Base-by-base conservation (phyloP, 2,329 filamentous ascomycete species). In the Biscogniauxia marginata region DNA sequence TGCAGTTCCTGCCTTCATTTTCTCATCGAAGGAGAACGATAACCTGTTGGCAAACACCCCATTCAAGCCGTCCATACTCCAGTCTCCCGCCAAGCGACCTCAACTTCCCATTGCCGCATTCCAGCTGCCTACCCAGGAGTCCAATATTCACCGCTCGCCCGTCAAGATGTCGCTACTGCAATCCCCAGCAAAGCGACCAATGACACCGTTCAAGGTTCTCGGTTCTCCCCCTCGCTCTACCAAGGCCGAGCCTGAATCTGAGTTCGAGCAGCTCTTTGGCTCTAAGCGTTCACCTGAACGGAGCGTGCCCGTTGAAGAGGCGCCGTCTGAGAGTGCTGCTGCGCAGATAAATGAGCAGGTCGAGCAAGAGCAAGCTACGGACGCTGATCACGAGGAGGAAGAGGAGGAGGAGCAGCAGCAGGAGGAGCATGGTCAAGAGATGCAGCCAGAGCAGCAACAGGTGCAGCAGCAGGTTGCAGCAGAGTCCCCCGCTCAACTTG, bases 31-130 rank as follows among this genome's bases (percentile, higher is more conserved):
- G 18, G 58, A 65, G 48, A 61, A 68, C 49, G 53, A 68, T 46
- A 55, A 65, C 50, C 55, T 70, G 53, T 46, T 56, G 46, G 74
- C 77, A 1, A 74, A 77, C 45, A 78, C 77, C 2, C 75, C 76
- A 0, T 73, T 77, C 55, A 83, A 81, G 67, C 65, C 71, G 3
- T 78, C 80, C 0, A 70, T 81, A 49, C 70, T 84, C 4, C 77
- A 79, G 48, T 84, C 83, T 7, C 80, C 80, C 3, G 79, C 80
- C 1, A 83, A 83, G 64, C 73, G 78, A 51, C 70, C 70, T n/a
- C 61, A 67, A 13, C 46, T 67, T 18, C 61, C 67, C 13, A 58
- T 72, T 16, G 58, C 56, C 49, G 46, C 58, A 22, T 63, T 67
- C n/a, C 64, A 65, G 51, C 66, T 57, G 16, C 52, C 52, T 16